These are phyloP conservation scores for Trichoderma sp. DNA, from an alignment of 2,329 filamentous ascomycete genomes.

Conservation along the genomic window DNA sequence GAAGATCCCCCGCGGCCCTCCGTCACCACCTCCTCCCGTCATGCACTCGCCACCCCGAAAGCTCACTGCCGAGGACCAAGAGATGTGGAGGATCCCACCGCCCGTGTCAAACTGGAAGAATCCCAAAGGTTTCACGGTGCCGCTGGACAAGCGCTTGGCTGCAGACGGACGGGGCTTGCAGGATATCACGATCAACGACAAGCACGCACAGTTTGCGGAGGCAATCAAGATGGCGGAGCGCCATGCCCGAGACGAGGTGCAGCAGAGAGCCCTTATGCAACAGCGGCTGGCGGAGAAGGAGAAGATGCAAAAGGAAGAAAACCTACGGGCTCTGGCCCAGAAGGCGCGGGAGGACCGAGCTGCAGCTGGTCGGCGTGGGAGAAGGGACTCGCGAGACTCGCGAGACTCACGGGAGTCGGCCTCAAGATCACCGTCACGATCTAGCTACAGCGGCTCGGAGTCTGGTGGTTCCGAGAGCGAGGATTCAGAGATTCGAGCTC, in stretches of 20 bases:
- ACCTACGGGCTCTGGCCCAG: conserved; percentile 82
- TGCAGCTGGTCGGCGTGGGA: conserved; percentile 50
- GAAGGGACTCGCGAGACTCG: conserved; percentile 39
- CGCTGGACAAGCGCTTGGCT: conserved; percentile 90
- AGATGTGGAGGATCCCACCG: conserved; percentile 87
- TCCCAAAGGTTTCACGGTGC: conserved; percentile 95
- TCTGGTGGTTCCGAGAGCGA: conserved; percentile 59
- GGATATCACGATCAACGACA: conserved; percentile 96
- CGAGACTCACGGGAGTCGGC: conserved; percentile 41
- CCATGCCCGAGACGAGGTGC: conserved; percentile 93
- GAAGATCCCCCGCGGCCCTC: conserved; percentile 91
- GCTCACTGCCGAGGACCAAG: conserved; percentile 93
- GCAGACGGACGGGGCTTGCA: conserved; percentile 90
- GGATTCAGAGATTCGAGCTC: conserved; percentile 70
- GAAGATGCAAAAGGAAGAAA: conserved; percentile 90
- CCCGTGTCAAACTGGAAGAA: conserved; percentile 99
- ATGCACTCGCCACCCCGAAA: conserved; percentile 95
- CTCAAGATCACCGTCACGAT: conserved; percentile 43
- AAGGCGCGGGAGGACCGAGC: conserved; percentile 85
- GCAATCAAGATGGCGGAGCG: conserved; percentile 91
- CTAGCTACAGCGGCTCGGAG: conserved; percentile 57
- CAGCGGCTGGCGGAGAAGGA: conserved; percentile 96
- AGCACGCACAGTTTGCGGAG: conserved; percentile 95
- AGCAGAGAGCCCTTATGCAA: conserved; percentile 91
- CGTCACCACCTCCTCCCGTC: conserved; percentile 87